Base-by-base conservation (phyloP, 495 filamentous ascomycete species). In the Aspergillus panamensis region DNA sequence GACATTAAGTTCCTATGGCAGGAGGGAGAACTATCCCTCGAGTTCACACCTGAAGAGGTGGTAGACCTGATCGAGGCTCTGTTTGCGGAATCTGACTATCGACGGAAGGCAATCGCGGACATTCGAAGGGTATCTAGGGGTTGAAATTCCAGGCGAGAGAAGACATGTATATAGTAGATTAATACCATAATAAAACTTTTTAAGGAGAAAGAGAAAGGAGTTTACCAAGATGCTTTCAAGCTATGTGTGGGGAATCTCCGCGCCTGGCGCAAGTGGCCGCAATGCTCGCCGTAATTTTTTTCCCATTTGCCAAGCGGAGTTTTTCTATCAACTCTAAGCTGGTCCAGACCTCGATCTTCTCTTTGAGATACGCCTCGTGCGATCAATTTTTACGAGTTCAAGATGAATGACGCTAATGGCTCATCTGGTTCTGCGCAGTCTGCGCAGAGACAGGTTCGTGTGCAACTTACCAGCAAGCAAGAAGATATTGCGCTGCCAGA, bases 1-100 rank as follows among this genome's bases (percentile, higher is more conserved):
- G 93, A 99, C 61, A 93, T 99, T 61, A 84, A 85, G 66, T 96
- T 83, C 65, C 70, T 96, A 49, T 97, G 92, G 90, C 76, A 84
- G 45, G 92, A 97, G 64, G 89, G 89, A 47, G 89, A 92, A 64
- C 70, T 97, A 51, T 86, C 86, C 63, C 63, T 94, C 54, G 91
- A 95, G 60, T 96, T 96, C 69, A 83, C 86, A 14, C 77, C 77
- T 4, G 90, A 89, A 43, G 94, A 97, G 75, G 82, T 97, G 39
- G 77, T 96, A 17, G 94, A 97, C 62, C 63, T 99, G 72, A 87
- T 99, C 48, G 78, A 86, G 61, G 86, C 91, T 14, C 81, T 96
- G 67, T 99, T 99, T 76, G 92, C 92, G 55, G 93, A 96, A 69
- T 91, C 89, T 64, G 80, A 87, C 25, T 75, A 89, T 64, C 83